Conservation (phyloP, 2,329 filamentous ascomycete species). For the Trichoderma gracile region DNA sequence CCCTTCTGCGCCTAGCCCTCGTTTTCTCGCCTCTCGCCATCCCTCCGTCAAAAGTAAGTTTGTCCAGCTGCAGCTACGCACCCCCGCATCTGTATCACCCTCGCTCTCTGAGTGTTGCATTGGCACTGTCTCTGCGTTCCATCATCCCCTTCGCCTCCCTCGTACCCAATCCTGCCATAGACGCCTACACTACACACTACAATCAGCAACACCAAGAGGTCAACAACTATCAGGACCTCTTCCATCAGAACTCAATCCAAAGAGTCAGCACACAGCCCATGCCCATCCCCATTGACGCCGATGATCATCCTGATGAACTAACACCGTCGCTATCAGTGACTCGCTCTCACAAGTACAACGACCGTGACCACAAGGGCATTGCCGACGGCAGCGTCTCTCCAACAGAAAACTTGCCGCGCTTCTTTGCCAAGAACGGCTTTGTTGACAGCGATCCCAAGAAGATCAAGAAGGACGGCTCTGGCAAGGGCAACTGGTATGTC, state of each 20-base stretch:
- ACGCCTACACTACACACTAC: slow-evolving; percentile 6
- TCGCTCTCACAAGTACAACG: slow-evolving; percentile 93
- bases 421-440: slow-evolving; percentile 86
- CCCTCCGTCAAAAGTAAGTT: slow-evolving; percentile 28
- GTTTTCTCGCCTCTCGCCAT: slow-evolving; percentile 19
- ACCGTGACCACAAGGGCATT: slow-evolving; percentile 82
- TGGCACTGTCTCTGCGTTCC: background rate
- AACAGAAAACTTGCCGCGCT: slow-evolving; percentile 79
- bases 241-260: slow-evolving; percentile 11
- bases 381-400: slow-evolving; percentile 70
- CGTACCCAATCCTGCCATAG: background rate
- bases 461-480: slow-evolving; percentile 93
- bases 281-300: background rate
- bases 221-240: background rate
- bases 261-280: slow-evolving; percentile 6
- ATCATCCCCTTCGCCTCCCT: slow-evolving; percentile 2
- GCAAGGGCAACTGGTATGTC: slow-evolving; percentile 89
- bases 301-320: background rate
- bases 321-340: slow-evolving; percentile 68
- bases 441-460: slow-evolving; percentile 83
- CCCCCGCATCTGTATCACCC: slow-evolving; percentile 17
- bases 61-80: slow-evolving; percentile 19
- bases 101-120: background rate
- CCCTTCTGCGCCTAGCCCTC: slow-evolving; percentile 11
- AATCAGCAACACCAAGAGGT: background rate